These are phyloP conservation scores for Colletotrichum sp. DNA, from an alignment of 2,329 filamentous ascomycete species.

Conservation along the genomic window DNA sequence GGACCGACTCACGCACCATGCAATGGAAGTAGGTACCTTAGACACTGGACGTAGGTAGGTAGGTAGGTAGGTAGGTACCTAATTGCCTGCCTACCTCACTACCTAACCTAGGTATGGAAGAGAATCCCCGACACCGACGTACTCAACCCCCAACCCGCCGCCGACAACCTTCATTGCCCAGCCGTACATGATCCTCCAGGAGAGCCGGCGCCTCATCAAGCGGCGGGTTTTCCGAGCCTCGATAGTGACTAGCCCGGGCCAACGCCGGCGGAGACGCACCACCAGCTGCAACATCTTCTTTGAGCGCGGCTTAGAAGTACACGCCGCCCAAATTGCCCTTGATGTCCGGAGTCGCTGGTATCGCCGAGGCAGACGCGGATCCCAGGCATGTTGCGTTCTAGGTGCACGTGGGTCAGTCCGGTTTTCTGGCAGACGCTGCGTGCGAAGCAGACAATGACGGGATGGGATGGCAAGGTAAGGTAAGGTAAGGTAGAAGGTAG, in stretches of 20 bases:
- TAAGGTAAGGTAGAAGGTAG: no score
- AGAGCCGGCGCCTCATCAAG: neutral
- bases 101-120: neutral
- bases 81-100: neutral
- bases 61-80: neutral
- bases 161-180: neutral
- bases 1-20: neutral
- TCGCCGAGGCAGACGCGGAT: neutral
- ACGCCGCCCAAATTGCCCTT: neutral
- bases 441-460: neutral
- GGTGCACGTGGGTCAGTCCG: neutral
- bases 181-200: neutral
- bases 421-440: neutral
- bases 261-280: neutral
- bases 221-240: neutral
- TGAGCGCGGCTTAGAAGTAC: neutral
- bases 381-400: neutral
- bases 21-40: neutral
- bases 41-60: no score
- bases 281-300: neutral
- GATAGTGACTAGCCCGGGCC: neutral
- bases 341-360: neutral
- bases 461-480: neutral
- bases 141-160: neutral
- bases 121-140: neutral